A percentile compares a stretch with the other conserved stretches of the same genome.
Conservation (phyloP, 2,329 filamentous ascomycete species). For the Fulvia fulva region DNA sequence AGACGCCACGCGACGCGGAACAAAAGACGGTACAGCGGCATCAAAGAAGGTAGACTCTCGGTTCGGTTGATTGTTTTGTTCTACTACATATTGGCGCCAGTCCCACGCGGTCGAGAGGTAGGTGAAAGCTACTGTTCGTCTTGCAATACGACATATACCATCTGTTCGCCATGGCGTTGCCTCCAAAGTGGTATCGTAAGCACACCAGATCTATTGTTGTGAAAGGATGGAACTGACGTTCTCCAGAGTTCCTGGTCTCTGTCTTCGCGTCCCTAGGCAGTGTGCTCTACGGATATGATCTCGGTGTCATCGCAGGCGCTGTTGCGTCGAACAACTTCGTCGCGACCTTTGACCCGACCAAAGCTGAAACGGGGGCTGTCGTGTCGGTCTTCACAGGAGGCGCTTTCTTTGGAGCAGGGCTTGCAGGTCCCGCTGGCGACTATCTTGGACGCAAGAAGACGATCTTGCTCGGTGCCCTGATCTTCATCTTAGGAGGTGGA, state of each 20-base stretch:
- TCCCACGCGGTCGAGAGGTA: not conserved
- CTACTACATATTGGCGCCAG: not conserved
- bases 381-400: conserved; percentile 75
- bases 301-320: conserved; percentile 58
- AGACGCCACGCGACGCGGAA: conserved; percentile 2
- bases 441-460: conserved; percentile 65
- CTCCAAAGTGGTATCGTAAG: conserved; percentile 53
- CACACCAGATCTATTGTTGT: not conserved
- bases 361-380: conserved; percentile 55
- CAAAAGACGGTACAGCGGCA: conserved; percentile 3
- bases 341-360: conserved; percentile 37
- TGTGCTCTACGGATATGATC: conserved; percentile 55
- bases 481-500: conserved; percentile 69
- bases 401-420: conserved; percentile 65
- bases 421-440: conserved; percentile 63
- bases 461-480: conserved; percentile 64
- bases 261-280: conserved; percentile 58
- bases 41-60: not conserved
- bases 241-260: conserved; percentile 51
- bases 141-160: not conserved
- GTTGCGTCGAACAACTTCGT: conserved; percentile 46
- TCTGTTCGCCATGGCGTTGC: conserved; percentile 47
- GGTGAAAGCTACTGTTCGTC: not conserved
- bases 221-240: not conserved
- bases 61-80: not conserved